phyloP scores from a whole-genome alignment of 2,329 filamentous ascomycete genomes.

The Ascochyta lentis region DNA sequence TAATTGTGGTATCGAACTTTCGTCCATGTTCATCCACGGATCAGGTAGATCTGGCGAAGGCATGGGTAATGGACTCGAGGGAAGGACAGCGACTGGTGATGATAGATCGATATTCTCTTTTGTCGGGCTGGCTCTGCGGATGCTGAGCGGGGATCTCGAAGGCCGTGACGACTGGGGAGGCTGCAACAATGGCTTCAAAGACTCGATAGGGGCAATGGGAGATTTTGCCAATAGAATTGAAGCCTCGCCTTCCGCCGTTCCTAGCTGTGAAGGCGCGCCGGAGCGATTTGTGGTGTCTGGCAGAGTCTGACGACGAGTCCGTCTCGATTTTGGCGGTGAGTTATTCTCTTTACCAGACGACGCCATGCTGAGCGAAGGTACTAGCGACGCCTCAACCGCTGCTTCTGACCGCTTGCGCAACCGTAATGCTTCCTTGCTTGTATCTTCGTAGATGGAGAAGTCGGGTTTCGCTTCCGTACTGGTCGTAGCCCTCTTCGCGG shows the following conservation, averaged over 20 bases:
- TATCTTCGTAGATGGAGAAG: slow-evolving; percentile 44
- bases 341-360: slow-evolving; percentile 42
- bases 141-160: slow-evolving; percentile 29
- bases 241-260: slow-evolving; percentile 26
- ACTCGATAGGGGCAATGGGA: slow-evolving; percentile 15
- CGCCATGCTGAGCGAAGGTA: slow-evolving; percentile 21
- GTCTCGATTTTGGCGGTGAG: slow-evolving; percentile 33
- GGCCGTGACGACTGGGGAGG: slow-evolving; percentile 17
- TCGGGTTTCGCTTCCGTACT: slow-evolving; percentile 25
- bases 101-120: slow-evolving; percentile 34
- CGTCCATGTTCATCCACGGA: slow-evolving; percentile 42
- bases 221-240: slow-evolving; percentile 33
- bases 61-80: slow-evolving; percentile 42
- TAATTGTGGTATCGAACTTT: slow-evolving; percentile 36
- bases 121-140: slow-evolving; percentile 23
- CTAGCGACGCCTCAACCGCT: slow-evolving; percentile 22
- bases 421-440: slow-evolving; percentile 27
- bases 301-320: slow-evolving; percentile 32
- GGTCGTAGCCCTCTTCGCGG: slow-evolving; percentile 22
- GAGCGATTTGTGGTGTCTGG: slow-evolving; percentile 25
- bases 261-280: slow-evolving; percentile 20
- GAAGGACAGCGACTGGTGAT: slow-evolving; percentile 22
- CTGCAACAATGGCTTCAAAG: slow-evolving; percentile 20
- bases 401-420: slow-evolving; percentile 18
- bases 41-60: slow-evolving; percentile 39